Conservation (phyloP, 2,329 filamentous ascomycete genomes). For the Fusarium citri region DNA sequence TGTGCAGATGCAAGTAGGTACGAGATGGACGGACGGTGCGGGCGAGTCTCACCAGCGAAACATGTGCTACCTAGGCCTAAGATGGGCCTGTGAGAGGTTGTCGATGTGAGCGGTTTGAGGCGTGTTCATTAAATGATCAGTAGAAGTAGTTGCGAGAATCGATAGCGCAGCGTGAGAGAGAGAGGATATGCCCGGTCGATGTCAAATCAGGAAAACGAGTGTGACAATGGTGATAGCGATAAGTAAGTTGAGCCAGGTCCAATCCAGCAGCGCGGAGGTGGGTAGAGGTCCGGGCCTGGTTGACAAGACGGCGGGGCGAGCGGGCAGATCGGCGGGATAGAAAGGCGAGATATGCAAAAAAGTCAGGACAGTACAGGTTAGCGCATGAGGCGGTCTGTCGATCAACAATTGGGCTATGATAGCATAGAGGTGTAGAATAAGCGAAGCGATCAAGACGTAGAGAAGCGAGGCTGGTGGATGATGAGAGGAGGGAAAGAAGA, state of each 20-base stretch:
- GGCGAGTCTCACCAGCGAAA: conserved; percentile 47
- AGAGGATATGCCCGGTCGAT: conserved; percentile 23
- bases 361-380: conserved; percentile 24
- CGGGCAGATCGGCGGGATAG: conserved; percentile 24
- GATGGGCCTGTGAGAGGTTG: conserved; percentile 30
- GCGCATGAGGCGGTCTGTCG: conserved; percentile 4
- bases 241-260: conserved; percentile 1
- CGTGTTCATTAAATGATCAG: conserved; percentile 41
- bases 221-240: conserved; percentile 20
- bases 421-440: not conserved
- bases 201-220: conserved; percentile 23
- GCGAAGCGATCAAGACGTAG: not conserved
- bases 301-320: conserved; percentile 39
- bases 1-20: conserved; percentile 40
- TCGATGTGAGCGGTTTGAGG: conserved; percentile 9
- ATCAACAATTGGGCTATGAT: conserved; percentile 27
- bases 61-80: conserved; percentile 46
- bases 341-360: conserved; percentile 22
- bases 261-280: conserved; percentile 36
- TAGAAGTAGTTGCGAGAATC: conserved; percentile 4
- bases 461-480: conserved; percentile 5
- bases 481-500: conserved; percentile 4
- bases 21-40: conserved; percentile 37
- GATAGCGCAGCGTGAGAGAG: conserved; percentile 17
- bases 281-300: conserved; percentile 33